Base-by-base conservation (phyloP, 2,329 filamentous ascomycete species). In the Calonectria montana region DNA sequence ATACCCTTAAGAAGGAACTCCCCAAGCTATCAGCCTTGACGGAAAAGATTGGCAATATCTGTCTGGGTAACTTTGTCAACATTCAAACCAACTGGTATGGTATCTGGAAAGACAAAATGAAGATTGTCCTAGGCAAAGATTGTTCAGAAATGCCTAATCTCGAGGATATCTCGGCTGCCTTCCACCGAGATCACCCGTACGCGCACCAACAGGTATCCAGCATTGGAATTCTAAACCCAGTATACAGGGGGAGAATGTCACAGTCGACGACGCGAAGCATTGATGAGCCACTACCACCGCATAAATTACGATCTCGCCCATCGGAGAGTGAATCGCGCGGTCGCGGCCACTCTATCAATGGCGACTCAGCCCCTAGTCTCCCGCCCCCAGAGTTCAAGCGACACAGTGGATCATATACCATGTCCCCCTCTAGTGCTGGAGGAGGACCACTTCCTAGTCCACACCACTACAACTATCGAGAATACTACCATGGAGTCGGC, bases 1-100 rank as follows among this genome's bases (percentile, higher is more conserved):
- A 98, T 74, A 95, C 96, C 0, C 88, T 98, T 71, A 98, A 98
- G 83, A 93, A 96, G 76, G 96, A 98, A 81, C 88, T 99, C 57
- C 96, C 96, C 1, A 92, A 92, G 81, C 88, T 99, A 18, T 97
- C 97, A 64, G 85, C 87, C 9, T 85, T 97, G 74, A 98, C 96
- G 1, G 94, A 94, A 73, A 94, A 92, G 78, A 87, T 98, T 73
- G 95, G 97, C 78, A 94, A 95, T 78, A 92, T 94, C 27, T 96
- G 94, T 78, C 88, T 98, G 50, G 91, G 90, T 69, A 95, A 95
- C 78, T 95, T 98, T 79, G 91, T 98, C 76, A 91, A 93, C 74
- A 92, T 97, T 55, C 96, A 98, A 83, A 89, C 91, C 21, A 88
- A 91, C 61, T 99, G 96, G 96, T 96, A 93, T 81, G 88, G 88